These are phyloP conservation scores for Fusarium poae DNA, from an alignment of 2,329 filamentous ascomycete species.

Conservation along the genomic window DNA sequence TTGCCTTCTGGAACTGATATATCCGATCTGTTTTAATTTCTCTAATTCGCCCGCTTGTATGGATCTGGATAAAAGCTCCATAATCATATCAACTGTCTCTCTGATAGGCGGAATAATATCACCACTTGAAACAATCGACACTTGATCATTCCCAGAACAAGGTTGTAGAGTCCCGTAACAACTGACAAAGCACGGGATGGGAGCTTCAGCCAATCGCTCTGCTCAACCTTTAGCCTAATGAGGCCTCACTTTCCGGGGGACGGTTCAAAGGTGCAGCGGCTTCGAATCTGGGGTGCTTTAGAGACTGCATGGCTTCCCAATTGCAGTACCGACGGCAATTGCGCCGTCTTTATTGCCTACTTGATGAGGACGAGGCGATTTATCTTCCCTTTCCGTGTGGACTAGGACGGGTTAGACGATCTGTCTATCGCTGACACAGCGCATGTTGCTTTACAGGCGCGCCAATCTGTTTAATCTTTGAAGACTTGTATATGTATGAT, in stretches of 20 bases:
- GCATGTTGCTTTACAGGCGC: slow-evolving; percentile 14
- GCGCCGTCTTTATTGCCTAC: background rate
- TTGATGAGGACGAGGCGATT: background rate
- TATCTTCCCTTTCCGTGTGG: background rate
- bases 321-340: slow-evolving; percentile 14
- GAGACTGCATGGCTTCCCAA: background rate
- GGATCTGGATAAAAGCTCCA: slow-evolving; percentile 19
- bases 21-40: slow-evolving; percentile 10
- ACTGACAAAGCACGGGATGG: background rate
- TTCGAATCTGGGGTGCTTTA: slow-evolving; percentile 23
- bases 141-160: background rate
- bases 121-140: slow-evolving; percentile 5
- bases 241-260: slow-evolving; percentile 16
- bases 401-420: background rate
- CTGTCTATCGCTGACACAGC: background rate
- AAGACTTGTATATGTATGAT: background rate
- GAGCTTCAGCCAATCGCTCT: slow-evolving; percentile 3
- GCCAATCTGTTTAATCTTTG: slow-evolving; percentile 4
- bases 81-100: fast-evolving
- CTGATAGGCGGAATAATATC: slow-evolving; percentile 21
- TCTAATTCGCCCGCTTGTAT: slow-evolving; percentile 27
- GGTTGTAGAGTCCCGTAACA: slow-evolving; percentile 2
- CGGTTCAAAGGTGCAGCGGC: background rate
- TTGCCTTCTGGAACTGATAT: slow-evolving; percentile 3
- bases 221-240: slow-evolving; percentile 18